Evolutionary conservation across 495 filamentous ascomycete genomes (phyloP).

Genomic region (Articulospora tetracladia): DNA sequence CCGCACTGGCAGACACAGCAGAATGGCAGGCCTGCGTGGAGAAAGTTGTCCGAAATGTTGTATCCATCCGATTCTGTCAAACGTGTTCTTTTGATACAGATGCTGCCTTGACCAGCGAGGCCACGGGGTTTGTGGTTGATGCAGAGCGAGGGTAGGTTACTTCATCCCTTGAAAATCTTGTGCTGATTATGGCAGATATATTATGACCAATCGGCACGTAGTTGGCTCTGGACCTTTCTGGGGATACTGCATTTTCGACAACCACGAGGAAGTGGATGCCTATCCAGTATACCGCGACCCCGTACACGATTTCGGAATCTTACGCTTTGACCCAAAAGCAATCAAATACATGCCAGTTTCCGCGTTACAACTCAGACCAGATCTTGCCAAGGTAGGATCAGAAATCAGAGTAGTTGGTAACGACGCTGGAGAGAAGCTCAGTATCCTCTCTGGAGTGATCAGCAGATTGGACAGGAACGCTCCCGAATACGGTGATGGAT

Average conservation of each 20-base stretch:
- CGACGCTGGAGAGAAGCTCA: conserved; percentile 97
- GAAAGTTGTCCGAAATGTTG: conserved; percentile 84
- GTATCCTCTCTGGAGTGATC: conserved; percentile 96
- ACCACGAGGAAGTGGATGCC: conserved; percentile 96
- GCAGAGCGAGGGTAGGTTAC: conserved; percentile 76
- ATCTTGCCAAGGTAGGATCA: conserved; percentile 80
- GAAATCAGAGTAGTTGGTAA: conserved; percentile 98
- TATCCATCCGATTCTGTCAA: conserved; percentile 98
- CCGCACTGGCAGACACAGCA: conserved; percentile 66
- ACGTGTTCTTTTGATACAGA: conserved; percentile 98
- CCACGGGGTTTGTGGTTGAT: conserved; percentile 97
- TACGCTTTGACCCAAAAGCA: conserved; percentile 89
- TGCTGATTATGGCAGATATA: conserved; percentile 49
- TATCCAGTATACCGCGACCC: conserved; percentile 98
- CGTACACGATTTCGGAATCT: conserved; percentile 96
- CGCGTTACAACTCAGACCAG: conserved; percentile 78
- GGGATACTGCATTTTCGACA: conserved; percentile 97
- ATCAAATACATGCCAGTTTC: conserved; percentile 95
- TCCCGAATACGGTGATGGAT: conserved; percentile 96
- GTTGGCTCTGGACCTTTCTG: conserved; percentile 97
- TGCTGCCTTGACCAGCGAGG: conserved; percentile 86
- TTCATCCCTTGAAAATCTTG: not conserved
- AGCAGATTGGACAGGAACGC: conserved; percentile 94
- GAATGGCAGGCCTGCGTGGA: conserved; percentile 98
- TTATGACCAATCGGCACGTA: conserved; percentile 88